phyloP scores from a whole-genome alignment of 2,329 filamentous ascomycete species.

The Ascochyta fabae region DNA sequence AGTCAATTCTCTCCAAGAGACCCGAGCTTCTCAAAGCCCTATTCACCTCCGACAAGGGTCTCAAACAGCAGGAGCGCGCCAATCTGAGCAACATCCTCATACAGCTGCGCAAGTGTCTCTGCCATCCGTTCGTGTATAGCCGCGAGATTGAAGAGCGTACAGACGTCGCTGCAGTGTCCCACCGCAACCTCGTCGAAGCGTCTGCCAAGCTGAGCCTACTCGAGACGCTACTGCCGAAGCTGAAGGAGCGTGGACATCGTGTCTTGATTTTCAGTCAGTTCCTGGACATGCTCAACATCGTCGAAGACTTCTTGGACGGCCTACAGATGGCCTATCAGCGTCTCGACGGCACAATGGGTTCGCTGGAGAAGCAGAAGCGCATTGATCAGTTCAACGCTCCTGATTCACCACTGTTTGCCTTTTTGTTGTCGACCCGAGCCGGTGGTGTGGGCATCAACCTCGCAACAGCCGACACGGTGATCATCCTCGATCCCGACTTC shows the following conservation, averaged over 20 bases:
- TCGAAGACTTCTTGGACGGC: conserved; percentile 88
- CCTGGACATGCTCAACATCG: conserved; percentile 80
- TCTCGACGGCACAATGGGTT: conserved; percentile 82
- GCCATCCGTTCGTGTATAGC: conserved; percentile 96
- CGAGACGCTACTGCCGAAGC: conserved; percentile 83
- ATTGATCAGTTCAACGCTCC: conserved; percentile 94
- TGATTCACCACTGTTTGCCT: conserved; percentile 82
- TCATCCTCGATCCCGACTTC: conserved; percentile 96
- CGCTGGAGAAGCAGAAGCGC: conserved; percentile 87
- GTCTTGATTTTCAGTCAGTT: conserved; percentile 98
- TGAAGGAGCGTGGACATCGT: conserved; percentile 83
- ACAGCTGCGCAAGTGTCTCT: conserved; percentile 92
- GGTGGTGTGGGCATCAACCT: conserved; percentile 98
- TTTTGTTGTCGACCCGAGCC: conserved; percentile 90
- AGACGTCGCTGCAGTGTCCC: conserved; percentile 65
- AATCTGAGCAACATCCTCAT: conserved; percentile 93
- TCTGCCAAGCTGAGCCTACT: conserved; percentile 87
- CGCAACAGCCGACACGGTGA: conserved; percentile 95
- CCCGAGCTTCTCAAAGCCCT: conserved; percentile 87
- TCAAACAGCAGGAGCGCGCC: conserved; percentile 74
- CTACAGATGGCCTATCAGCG: conserved; percentile 76
- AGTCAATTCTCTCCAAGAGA: conserved; percentile 90
- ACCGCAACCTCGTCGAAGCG: conserved; percentile 87
- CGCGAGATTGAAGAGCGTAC: conserved; percentile 84
- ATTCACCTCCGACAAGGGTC: conserved; percentile 66